phyloP scores from a whole-genome alignment of 148 eudicot species.

The Bassia scoparia region DNA sequence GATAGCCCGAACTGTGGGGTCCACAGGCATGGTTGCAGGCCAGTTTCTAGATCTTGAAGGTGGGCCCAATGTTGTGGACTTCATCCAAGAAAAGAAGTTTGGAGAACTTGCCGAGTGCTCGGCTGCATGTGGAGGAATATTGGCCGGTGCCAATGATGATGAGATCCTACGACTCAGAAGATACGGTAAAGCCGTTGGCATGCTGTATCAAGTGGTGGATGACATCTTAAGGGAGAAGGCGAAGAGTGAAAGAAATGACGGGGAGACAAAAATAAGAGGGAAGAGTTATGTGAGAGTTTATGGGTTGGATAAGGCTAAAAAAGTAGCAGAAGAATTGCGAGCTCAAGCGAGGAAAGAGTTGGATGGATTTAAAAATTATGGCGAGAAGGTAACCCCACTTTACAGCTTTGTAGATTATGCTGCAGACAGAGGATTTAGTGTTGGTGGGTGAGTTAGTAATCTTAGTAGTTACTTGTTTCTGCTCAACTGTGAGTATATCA shows the following conservation, averaged over 20 bases:
- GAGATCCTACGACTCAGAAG: slow-evolving; percentile 68
- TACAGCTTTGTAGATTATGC: slow-evolving; percentile 91
- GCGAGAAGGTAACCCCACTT: slow-evolving; percentile 65
- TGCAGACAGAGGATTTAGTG: slow-evolving; percentile 74
- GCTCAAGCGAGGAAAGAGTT: slow-evolving; percentile 65
- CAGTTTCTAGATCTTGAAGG: slow-evolving; percentile 85
- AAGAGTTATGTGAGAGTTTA: slow-evolving; percentile 80
- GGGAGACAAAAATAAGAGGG: slow-evolving; percentile 31
- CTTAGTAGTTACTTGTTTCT: neutral
- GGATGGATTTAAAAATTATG: slow-evolving; percentile 67
- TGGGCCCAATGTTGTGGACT: slow-evolving; percentile 56
- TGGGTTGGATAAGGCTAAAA: slow-evolving; percentile 78
- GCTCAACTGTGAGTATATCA: neutral
- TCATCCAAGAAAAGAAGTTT: slow-evolving; percentile 79
- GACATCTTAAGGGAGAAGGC: slow-evolving; percentile 55
- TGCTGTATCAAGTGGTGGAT: slow-evolving; percentile 77
- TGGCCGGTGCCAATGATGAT: slow-evolving; percentile 77
- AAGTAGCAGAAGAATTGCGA: slow-evolving; percentile 74
- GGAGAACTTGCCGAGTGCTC: slow-evolving; percentile 94
- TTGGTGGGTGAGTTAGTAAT: slow-evolving; percentile 25
- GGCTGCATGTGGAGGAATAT: slow-evolving; percentile 77
- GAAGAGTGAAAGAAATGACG: slow-evolving; percentile 23
- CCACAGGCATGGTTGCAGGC: slow-evolving; percentile 96
- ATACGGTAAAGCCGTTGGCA: slow-evolving; percentile 80
- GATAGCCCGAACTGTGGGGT: slow-evolving; percentile 86